Percentiles rank a stretch among this genome's conserved stretches.
Evolutionary conservation across 2,329 filamentous ascomycete species (phyloP).

Genomic region (Fusarium burgessii): DNA sequence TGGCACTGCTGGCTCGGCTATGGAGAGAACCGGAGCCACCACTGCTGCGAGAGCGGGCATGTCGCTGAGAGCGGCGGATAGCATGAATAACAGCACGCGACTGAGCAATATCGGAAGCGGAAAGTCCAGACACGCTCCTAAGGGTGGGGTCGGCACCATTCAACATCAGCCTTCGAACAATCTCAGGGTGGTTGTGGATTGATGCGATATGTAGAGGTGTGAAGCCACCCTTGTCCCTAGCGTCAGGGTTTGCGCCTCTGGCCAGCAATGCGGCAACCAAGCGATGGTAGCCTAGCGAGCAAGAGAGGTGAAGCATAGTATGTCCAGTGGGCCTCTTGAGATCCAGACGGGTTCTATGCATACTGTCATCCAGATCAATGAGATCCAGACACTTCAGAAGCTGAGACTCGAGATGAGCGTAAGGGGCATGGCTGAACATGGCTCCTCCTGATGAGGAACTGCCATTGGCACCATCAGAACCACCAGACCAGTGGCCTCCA

Average conservation of each 20-base stretch:
- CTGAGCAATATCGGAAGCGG: constrained; percentile 76
- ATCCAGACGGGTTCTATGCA: constrained; percentile 75
- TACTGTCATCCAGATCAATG: constrained; percentile 81
- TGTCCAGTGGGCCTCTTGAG: constrained; percentile 75
- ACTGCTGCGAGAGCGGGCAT: constrained; percentile 77
- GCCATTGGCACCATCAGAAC: constrained; percentile 54
- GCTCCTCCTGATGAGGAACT: constrained; percentile 58
- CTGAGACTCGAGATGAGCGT: constrained; percentile 71
- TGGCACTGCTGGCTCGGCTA: constrained; percentile 74
- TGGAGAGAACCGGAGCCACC: constrained; percentile 68
- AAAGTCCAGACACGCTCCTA: constrained; percentile 76
- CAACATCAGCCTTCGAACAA: constrained; percentile 79
- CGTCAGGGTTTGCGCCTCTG: constrained; percentile 80
- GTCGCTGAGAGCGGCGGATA: constrained; percentile 71
- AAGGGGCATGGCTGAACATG: constrained; percentile 58
- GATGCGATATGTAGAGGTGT: constrained; percentile 86
- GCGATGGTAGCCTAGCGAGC: constrained; percentile 78
- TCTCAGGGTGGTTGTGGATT: constrained; percentile 79
- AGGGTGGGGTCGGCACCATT: constrained; percentile 78
- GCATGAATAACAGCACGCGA: constrained; percentile 73
- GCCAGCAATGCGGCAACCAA: constrained; percentile 82
- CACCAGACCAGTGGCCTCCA: constrained; percentile 60
- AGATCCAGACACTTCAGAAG: constrained; percentile 81
- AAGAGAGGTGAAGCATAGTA: constrained; percentile 84
- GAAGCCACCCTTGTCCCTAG: constrained; percentile 82